These are phyloP conservation scores for Eucalyptus rudis DNA, from an alignment of 345 rosid genomes.

Conservation along the genomic window DNA sequence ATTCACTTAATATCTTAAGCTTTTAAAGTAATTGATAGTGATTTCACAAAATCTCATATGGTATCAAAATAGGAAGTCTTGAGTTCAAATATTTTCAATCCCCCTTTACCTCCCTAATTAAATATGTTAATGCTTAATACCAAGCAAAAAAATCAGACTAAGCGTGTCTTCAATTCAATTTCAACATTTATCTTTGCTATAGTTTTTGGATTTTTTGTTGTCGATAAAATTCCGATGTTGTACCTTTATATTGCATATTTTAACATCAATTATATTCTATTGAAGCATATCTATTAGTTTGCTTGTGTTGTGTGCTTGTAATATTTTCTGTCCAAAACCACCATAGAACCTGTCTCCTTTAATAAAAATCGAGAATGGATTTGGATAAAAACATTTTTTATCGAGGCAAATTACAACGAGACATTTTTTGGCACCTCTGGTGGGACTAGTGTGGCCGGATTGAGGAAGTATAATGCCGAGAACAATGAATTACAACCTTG, in stretches of 20 bases:
- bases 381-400: neutral
- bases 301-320: neutral
- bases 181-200: neutral
- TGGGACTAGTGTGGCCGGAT: neutral
- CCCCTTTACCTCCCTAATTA: no score
- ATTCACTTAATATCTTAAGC: no score
- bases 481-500: neutral
- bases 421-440: neutral
- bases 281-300: neutral
- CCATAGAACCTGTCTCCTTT: neutral
- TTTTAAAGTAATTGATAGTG: no score
- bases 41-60: no score
- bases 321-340: neutral
- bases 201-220: neutral
- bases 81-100: no score
- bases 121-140: no score
- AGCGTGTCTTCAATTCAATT: neutral
- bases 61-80: accelerated
- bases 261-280: neutral
- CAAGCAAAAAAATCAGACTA: no score
- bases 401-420: neutral
- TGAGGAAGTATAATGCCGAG: neutral
- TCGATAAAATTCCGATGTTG: neutral
- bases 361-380: neutral
- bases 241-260: neutral